Evolutionary conservation across 140 eudicot genomes (phyloP).

Genomic region (Oenanthe javanica): DNA sequence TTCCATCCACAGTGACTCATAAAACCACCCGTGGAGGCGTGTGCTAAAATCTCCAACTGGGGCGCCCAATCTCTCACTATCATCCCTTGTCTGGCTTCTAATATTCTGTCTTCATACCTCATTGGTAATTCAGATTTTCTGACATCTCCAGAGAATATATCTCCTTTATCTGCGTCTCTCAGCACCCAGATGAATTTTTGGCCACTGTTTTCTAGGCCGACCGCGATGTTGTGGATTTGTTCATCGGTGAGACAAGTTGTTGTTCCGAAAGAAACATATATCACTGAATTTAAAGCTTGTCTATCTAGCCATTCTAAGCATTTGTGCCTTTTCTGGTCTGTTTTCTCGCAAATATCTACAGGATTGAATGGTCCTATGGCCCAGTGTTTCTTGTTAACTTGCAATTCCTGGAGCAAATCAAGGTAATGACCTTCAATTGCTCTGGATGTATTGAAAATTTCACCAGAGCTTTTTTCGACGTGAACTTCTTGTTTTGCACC

Average conservation of each 20-base stretch:
- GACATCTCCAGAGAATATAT: constrained; percentile 24
- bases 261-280: constrained; percentile 54
- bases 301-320: constrained; percentile 50
- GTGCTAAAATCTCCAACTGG: constrained; percentile 41
- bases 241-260: constrained; percentile 33
- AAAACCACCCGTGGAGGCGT: constrained; percentile 38
- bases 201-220: constrained; percentile 51
- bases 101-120: constrained; percentile 49
- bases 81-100: constrained; percentile 25
- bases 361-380: constrained; percentile 12
- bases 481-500: background rate
- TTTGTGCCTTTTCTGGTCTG: constrained; percentile 4
- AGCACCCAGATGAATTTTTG: constrained; percentile 52
- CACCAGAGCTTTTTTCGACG: background rate
- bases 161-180: constrained; percentile 55
- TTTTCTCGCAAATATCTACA: background rate
- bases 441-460: background rate
- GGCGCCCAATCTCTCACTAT: constrained; percentile 59
- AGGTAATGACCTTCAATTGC: background rate
- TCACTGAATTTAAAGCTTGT: constrained; percentile 37
- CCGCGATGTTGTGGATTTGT: constrained; percentile 34
- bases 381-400: background rate
- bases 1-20: constrained; percentile 58
- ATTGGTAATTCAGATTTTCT: constrained; percentile 34
- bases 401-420: background rate